These are phyloP conservation scores for Sungouiella thailandica DNA, from an alignment of 805 yeast species.

Conservation along the genomic window DNA sequence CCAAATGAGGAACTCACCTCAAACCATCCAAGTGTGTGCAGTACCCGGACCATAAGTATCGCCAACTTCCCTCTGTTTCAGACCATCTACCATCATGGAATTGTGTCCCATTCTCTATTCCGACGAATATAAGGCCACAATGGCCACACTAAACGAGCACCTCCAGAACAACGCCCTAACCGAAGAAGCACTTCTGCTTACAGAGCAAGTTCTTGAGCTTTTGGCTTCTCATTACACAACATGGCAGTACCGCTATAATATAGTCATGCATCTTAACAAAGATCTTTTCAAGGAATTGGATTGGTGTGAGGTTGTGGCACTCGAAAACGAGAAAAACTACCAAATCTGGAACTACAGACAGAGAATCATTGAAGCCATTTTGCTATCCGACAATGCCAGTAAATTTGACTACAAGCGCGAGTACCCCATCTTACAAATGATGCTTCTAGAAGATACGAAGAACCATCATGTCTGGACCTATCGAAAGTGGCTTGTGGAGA, in stretches of 20 bases:
- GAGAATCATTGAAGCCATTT: constrained; percentile 44
- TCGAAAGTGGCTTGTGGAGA: constrained; percentile 72
- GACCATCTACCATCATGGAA: no score
- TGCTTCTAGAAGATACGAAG: constrained; percentile 76
- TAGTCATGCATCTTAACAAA: constrained; percentile 35
- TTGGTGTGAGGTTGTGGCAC: constrained; percentile 75
- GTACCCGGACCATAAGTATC: no score
- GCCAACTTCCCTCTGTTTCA: no score
- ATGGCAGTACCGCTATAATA: constrained; percentile 69
- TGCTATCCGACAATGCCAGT: constrained; percentile 9
- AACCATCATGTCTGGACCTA: constrained; percentile 98
- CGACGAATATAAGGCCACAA: constrained; percentile 58
- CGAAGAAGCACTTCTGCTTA: constrained; percentile 65
- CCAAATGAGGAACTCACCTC: no score
- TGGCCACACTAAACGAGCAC: constrained; percentile 59
- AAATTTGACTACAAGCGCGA: constrained; percentile 49
- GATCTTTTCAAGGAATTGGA: constrained; percentile 53
- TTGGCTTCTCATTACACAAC: constrained; percentile 91
- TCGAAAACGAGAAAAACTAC: constrained; percentile 81
- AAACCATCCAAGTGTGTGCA: no score
- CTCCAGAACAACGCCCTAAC: constrained; percentile 57
- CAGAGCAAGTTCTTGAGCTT: constrained; percentile 54
- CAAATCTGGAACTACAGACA: constrained; percentile 97
- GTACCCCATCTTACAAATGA: constrained; percentile 54
- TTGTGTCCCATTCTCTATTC: constrained; percentile 67